A percentile compares a stretch with the other conserved stretches of the same genome.
Conservation (phyloP, 2,329 filamentous ascomycete genomes). For the Ceratocystiopsis sp. region DNA sequence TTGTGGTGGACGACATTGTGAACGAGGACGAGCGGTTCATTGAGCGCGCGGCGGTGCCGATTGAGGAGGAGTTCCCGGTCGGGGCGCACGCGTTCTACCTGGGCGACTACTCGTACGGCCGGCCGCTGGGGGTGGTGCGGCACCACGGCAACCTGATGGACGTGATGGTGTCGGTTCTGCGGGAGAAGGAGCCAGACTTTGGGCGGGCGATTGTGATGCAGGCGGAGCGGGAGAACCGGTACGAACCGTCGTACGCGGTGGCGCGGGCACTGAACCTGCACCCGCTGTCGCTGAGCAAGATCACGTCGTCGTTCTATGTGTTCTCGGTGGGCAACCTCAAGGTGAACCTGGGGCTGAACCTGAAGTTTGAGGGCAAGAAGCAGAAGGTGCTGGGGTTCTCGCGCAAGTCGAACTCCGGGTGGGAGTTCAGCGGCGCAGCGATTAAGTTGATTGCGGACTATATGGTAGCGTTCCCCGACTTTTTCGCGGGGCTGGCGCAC, state of each 20-base stretch:
- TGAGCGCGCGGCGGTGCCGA: slow-evolving; percentile 70
- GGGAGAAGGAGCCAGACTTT: slow-evolving; percentile 65
- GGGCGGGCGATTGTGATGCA: slow-evolving; percentile 53
- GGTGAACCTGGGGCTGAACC: slow-evolving; percentile 81
- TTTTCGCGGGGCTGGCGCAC: slow-evolving; percentile 73
- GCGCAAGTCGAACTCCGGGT: slow-evolving; percentile 67
- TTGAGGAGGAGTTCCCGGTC: slow-evolving; percentile 80
- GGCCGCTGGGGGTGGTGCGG: slow-evolving; percentile 66
- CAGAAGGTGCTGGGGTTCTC: slow-evolving; percentile 93
- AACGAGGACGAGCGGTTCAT: slow-evolving; percentile 89
- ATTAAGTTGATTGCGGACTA: slow-evolving; percentile 69
- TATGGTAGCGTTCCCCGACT: slow-evolving; percentile 88
- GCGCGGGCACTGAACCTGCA: slow-evolving; percentile 69
- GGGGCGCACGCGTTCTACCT: slow-evolving; percentile 80
- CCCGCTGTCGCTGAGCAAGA: slow-evolving; percentile 79
- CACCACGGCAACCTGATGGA: slow-evolving; percentile 59
- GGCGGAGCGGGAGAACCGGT: slow-evolving; percentile 54
- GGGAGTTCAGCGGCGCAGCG: slow-evolving; percentile 87
- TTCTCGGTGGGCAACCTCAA: slow-evolving; percentile 52
- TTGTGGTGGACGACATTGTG: slow-evolving; percentile 74
- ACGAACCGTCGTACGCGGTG: slow-evolving; percentile 77
- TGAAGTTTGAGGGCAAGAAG: slow-evolving; percentile 94
- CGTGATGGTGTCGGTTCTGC: slow-evolving; percentile 57
- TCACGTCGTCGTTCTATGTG: slow-evolving; percentile 86
- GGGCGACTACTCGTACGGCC: slow-evolving; percentile 82